Base-by-base conservation (phyloP, 179 eudicot species). In the Gypsophila paniculata region DNA sequence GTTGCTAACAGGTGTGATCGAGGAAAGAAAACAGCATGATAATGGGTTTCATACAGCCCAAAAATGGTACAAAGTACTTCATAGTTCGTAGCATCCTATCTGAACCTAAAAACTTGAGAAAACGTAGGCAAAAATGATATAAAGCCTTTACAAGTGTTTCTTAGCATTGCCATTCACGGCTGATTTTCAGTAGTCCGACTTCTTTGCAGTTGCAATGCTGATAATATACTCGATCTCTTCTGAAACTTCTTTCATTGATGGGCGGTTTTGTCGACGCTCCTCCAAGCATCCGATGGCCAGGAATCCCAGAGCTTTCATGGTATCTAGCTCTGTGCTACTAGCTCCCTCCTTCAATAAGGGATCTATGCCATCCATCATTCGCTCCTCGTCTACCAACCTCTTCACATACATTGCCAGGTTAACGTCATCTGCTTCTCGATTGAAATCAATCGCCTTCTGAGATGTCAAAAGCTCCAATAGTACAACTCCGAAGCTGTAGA, bases 171-270 rank as follows among this genome's bases (percentile, higher is more conserved):
- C 29, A 13, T 61, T n/a, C 8, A 29, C n/a, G 52, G 17, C 22
- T 9, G 59, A 32, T 80, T 58, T 70, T 63, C 29, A 54, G 36
- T 78, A 11, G 4, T 69, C 83, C 2, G 59, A 72, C 15, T 66
- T 74, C 26, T 77, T 77, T 0, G 90, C 72, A 11, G 80, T 68
- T 0, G 87, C 83, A 34, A 91, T 81, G 38, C 86, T 87, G 61
- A 88, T 89, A 12, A 91, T 89, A 65, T 89, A 91, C 83, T 85
- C 96, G 17, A 89, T 88, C 78, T 91, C 97, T 78, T 87, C 91
- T 8, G 85, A 68, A 22, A 91, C 86, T 80, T 91, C 96, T 76
- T 86, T 91, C 93, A 91, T 91, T 0, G 91, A 88, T 26, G 97
- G 97, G 61, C 96, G 76, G 61, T 88, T 90, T 71, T 91, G 93